Evolutionary conservation across 805 yeast species (phyloP).

Genomic region (Torulaspora indica): DNA sequence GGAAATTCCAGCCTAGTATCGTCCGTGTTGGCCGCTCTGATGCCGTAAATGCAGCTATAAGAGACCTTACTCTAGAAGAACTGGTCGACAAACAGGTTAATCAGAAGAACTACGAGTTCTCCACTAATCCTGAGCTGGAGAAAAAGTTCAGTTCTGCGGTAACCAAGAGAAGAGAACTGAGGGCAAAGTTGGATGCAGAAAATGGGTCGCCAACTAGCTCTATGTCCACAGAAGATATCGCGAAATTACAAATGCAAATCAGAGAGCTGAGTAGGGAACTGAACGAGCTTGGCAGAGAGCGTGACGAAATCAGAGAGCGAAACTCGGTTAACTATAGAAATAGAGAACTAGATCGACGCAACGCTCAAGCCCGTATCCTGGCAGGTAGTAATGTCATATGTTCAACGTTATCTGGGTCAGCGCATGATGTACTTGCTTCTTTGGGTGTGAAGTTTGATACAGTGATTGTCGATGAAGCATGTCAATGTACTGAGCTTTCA

Average conservation of each 20-base stretch:
- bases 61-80: slow-evolving; percentile 80
- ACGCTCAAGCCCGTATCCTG: slow-evolving; percentile 66
- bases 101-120: slow-evolving; percentile 36
- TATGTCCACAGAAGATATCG: slow-evolving; percentile 42
- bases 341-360: slow-evolving; percentile 71
- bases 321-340: slow-evolving; percentile 64
- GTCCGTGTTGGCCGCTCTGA: slow-evolving; percentile 90
- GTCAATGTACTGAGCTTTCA: slow-evolving; percentile 92
- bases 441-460: slow-evolving; percentile 78
- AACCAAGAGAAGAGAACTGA: slow-evolving; percentile 52
- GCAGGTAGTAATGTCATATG: slow-evolving; percentile 80
- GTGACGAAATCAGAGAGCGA: slow-evolving; percentile 76
- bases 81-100: slow-evolving; percentile 62
- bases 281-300: slow-evolving; percentile 62
- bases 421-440: slow-evolving; percentile 76
- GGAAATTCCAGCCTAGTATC: slow-evolving; percentile 53
- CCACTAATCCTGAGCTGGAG: slow-evolving; percentile 42
- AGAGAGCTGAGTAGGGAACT: slow-evolving; percentile 57
- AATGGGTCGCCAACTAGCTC: slow-evolving; percentile 48
- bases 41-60: slow-evolving; percentile 75
- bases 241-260: slow-evolving; percentile 45
- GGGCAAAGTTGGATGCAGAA: slow-evolving; percentile 38
- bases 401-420: slow-evolving; percentile 89
- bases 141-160: slow-evolving; percentile 50
- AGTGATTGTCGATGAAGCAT: slow-evolving; percentile 94